phyloP scores from a whole-genome alignment of 2,329 filamentous ascomycete genomes.

The Cladosporium cucumerinum region DNA sequence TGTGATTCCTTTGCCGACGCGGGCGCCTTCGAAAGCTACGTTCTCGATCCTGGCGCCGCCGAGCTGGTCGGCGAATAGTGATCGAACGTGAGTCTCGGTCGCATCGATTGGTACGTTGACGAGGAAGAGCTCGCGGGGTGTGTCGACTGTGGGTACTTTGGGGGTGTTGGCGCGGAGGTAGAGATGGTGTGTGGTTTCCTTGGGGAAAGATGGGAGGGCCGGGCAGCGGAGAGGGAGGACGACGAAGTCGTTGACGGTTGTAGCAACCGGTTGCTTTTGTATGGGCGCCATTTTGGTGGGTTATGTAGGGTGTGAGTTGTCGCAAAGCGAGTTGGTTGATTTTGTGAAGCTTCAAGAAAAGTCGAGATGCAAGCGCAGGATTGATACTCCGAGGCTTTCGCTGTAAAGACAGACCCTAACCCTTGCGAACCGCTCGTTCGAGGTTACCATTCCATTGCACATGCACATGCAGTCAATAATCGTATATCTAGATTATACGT shows the following conservation, averaged over 20 bases:
- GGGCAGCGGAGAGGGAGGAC: conserved; percentile 67
- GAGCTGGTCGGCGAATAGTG: conserved; percentile 70
- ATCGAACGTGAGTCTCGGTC: conserved; percentile 71
- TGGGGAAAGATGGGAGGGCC: conserved; percentile 59
- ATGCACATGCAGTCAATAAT: neutral
- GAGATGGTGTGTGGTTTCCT: conserved; percentile 70
- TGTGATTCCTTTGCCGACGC: conserved; percentile 41
- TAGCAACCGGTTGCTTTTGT: conserved; percentile 18
- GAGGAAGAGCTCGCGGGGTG: conserved; percentile 80
- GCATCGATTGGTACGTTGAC: conserved; percentile 85
- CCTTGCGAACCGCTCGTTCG: neutral
- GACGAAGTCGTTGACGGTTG: conserved; percentile 59
- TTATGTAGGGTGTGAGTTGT: neutral
- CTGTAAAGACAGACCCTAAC: neutral
- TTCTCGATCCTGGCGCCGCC: conserved; percentile 74
- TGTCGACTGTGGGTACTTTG: conserved; percentile 68
- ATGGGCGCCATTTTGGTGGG: conserved; percentile 19
- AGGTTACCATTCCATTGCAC: neutral
- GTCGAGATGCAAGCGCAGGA: neutral
- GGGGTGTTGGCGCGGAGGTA: conserved; percentile 83
- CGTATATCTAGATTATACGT: neutral
- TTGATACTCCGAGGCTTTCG: neutral
- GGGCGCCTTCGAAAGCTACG: conserved; percentile 68
- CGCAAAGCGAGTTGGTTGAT: neutral
- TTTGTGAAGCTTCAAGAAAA: conserved; percentile 3